A percentile compares a stretch with the other conserved stretches of the same genome.
phyloP scores from a whole-genome alignment of 495 filamentous ascomycete species.

The Penicillium parvum region DNA sequence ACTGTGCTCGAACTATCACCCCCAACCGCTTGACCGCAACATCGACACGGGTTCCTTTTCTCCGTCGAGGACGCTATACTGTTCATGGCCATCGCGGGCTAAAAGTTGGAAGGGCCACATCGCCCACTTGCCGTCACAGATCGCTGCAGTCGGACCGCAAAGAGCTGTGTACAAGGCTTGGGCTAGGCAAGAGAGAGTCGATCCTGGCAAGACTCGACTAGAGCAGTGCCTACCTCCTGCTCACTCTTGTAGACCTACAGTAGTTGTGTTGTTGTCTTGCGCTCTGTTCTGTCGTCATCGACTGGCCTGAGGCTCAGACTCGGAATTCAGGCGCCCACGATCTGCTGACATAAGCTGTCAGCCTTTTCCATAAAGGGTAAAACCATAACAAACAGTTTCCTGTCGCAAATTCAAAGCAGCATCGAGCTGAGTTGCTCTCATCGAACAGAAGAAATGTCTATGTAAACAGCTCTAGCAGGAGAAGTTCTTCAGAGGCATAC shows the following conservation, averaged over 20 bases:
- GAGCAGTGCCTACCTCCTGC: no score
- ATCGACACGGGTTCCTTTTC: constrained; percentile 6
- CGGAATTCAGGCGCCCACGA: not conserved
- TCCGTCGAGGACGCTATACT: constrained; percentile 6
- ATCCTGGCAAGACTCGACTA: no score
- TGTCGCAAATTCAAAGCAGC: not conserved
- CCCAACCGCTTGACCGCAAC: constrained; percentile 29
- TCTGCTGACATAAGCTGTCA: constrained; percentile 1
- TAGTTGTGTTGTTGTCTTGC: no score
- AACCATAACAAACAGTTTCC: constrained; percentile 36
- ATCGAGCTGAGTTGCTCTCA: no score
- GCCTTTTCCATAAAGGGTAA: constrained; percentile 18
- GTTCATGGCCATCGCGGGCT: not conserved
- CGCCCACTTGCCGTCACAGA: not conserved
- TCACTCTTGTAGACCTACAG: no score
- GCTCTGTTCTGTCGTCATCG: not conserved
- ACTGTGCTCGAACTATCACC: constrained; percentile 17
- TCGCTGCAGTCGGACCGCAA: no score
- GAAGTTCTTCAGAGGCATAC: no score
- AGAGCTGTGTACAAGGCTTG: no score
- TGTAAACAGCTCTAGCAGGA: no score
- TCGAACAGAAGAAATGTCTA: no score
- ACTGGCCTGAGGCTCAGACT: constrained; percentile 7
- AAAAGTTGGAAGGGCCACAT: not conserved
- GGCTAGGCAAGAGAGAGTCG: no score